Conservation (phyloP, 371 early-diverging fungal species). For the Umbelopsis sp. region DNA sequence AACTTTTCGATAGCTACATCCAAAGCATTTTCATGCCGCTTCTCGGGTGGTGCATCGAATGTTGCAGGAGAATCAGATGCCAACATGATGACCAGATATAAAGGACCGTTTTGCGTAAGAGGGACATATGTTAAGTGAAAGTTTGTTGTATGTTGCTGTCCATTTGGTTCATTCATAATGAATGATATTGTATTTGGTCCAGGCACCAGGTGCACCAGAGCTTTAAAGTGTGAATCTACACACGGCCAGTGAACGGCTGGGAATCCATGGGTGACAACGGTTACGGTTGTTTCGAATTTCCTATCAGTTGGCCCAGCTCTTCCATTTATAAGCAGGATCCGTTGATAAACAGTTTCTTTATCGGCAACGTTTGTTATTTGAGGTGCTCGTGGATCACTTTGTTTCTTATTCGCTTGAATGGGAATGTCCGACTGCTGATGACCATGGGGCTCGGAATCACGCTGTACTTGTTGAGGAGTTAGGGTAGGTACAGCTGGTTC, state of each 20-base stretch:
- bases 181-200: conserved; percentile 60
- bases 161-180: conserved; percentile 29
- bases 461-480: background rate
- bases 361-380: conserved; percentile 47
- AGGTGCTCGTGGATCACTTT: background rate
- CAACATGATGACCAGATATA: conserved; percentile 60
- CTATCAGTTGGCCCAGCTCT: conserved; percentile 42
- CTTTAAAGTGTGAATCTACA: conserved; percentile 64
- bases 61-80: conserved; percentile 59
- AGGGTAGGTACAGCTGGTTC: background rate
- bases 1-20: conserved; percentile 57
- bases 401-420: background rate
- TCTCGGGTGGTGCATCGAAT: conserved; percentile 66
- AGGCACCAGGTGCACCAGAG: conserved; percentile 60
- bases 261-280: conserved; percentile 50
- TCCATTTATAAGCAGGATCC: conserved; percentile 61
- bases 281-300: conserved; percentile 37
- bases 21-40: conserved; percentile 47
- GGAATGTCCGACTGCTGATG: background rate
- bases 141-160: conserved; percentile 25
- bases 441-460: background rate
- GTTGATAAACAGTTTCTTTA: conserved; percentile 60
- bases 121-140: conserved; percentile 58
- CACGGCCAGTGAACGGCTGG: conserved; percentile 59
- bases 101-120: conserved; percentile 57